Percentiles rank a stretch among this genome's conserved stretches.
phyloP scores from a whole-genome alignment of 2,329 filamentous ascomycete species.

The Colletotrichum kahawae region DNA sequence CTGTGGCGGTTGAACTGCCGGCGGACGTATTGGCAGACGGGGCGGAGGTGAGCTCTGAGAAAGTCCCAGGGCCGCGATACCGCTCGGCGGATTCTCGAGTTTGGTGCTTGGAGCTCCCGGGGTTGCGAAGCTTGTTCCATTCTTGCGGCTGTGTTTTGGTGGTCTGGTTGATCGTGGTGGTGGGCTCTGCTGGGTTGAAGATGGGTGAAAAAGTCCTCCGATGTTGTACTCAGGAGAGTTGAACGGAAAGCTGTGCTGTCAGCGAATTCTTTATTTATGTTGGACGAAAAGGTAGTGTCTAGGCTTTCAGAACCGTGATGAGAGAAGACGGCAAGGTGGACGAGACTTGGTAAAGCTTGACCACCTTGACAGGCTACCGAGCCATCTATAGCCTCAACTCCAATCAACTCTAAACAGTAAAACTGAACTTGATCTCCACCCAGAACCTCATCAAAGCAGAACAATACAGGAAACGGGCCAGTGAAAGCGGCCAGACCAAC shows the following conservation, averaged over 20 bases:
- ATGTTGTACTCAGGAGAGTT: background rate
- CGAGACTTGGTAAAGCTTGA: background rate
- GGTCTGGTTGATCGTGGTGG: background rate
- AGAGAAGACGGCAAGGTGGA: background rate
- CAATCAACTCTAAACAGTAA: background rate
- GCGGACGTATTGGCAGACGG: background rate
- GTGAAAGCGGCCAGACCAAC: background rate
- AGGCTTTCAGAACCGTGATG: background rate
- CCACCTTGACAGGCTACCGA: background rate
- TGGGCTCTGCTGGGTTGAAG: background rate
- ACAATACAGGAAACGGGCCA: background rate
- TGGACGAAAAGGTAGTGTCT: background rate
- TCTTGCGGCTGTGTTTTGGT: background rate
- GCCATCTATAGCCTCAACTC: background rate
- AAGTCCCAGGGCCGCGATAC: background rate
- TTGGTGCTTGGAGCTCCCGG: background rate
- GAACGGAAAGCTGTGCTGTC: background rate
- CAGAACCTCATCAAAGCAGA: background rate
- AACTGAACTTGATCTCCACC: background rate
- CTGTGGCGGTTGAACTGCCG: background rate
- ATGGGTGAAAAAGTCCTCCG: background rate
- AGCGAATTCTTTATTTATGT: background rate
- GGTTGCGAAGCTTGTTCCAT: background rate
- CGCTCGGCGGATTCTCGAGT: background rate
- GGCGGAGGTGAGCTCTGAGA: background rate